These are phyloP conservation scores for Annona cherimola DNA, from an alignment of 164 flowering plant species.

Conservation along the genomic window DNA sequence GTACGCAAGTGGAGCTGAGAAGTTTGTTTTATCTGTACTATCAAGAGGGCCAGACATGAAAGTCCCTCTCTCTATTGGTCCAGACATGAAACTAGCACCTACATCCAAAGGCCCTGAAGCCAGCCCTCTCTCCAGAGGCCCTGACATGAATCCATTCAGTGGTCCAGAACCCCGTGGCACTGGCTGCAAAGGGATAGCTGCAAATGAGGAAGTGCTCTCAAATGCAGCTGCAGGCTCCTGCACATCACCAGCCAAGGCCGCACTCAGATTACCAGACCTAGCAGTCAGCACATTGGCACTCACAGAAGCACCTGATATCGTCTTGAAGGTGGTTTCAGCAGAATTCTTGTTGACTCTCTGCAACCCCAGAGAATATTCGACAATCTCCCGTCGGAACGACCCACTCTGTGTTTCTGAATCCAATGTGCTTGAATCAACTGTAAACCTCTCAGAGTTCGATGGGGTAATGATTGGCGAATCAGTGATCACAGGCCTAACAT, in stretches of 20 bases:
- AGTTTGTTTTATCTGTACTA: slow-evolving; percentile 37
- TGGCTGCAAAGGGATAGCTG: slow-evolving; percentile 58
- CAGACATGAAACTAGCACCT: slow-evolving; percentile 49
- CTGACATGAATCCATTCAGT: slow-evolving; percentile 54
- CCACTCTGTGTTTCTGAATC: slow-evolving; percentile 58
- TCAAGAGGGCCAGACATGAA: slow-evolving; percentile 56
- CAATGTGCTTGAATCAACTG: slow-evolving; percentile 52
- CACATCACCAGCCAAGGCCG: slow-evolving; percentile 30
- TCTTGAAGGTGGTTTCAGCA: slow-evolving; percentile 48
- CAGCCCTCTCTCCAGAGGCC: slow-evolving; percentile 59
- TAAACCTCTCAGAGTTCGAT: slow-evolving; percentile 57
- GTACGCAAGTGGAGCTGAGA: slow-evolving; percentile 56
- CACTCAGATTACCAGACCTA: slow-evolving; percentile 42
- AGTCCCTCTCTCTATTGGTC: slow-evolving; percentile 49
- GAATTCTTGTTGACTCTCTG: slow-evolving; percentile 31
- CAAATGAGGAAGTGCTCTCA: slow-evolving; percentile 57
- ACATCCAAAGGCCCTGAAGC: slow-evolving; percentile 58
- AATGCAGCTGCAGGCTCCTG: slow-evolving; percentile 55
- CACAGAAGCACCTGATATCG: slow-evolving; percentile 70
- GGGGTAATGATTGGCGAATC: slow-evolving; percentile 55
- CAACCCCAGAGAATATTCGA: slow-evolving; percentile 32
- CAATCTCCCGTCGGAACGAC: slow-evolving; percentile 42
- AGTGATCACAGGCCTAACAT: slow-evolving; percentile 47
- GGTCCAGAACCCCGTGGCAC: slow-evolving; percentile 53
- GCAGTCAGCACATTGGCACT: slow-evolving; percentile 60